Evolutionary conservation across 345 rosid species (phyloP), one percentile per base, ranked within the genome.

Genomic region (Erucastrum elatum): DNA sequence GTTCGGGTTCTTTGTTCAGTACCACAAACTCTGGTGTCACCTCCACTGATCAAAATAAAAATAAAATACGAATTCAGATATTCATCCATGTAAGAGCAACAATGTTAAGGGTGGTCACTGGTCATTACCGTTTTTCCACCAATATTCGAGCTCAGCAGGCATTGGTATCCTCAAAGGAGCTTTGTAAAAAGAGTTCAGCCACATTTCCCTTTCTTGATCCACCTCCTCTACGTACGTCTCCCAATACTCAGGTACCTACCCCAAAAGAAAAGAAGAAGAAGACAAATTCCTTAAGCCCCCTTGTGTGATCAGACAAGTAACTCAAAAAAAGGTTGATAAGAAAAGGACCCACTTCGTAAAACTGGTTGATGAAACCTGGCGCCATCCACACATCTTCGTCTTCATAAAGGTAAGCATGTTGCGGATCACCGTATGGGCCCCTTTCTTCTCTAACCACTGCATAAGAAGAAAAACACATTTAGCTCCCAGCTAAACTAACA

Each of bases 381-480:
- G 96, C 98, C 98, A 92, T 94, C 98, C 98, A 94, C 75, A 84
- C 96, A 72, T 94, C 98, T 71, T 94, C 98, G 56, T 87, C 97
- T 83, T 94, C 98, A 37, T 91, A 94, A 60, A 94, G 87, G 61
- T 94, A 90, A 35, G 97, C 89, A 85, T 94, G 98, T 58, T 91
- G 94, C 77, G 98, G 98, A 86, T 94, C 97, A 67, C 77, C 84
- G 75, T 90, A 94, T 27, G 97, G 98, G 35, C 98, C 97, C 76
- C 91, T 84, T 72, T 89, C 88, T 86, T 94, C 98, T 84, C 98
- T 91, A 72, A 91, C 90, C 98, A 94, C 97, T 94, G 85, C 71
- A 69, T 64, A 44, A 46, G 68, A 35, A 30, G n/a, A 67, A 12
- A 39, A 5, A 64, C 9, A 8, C 21, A n/a, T 27, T 60, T 12